A percentile compares a stretch with the other conserved stretches of the same genome.
These are phyloP conservation scores for Tephrocybe rancida DNA, from an alignment of 768 basidiomycete genomes.

Conservation along the genomic window DNA sequence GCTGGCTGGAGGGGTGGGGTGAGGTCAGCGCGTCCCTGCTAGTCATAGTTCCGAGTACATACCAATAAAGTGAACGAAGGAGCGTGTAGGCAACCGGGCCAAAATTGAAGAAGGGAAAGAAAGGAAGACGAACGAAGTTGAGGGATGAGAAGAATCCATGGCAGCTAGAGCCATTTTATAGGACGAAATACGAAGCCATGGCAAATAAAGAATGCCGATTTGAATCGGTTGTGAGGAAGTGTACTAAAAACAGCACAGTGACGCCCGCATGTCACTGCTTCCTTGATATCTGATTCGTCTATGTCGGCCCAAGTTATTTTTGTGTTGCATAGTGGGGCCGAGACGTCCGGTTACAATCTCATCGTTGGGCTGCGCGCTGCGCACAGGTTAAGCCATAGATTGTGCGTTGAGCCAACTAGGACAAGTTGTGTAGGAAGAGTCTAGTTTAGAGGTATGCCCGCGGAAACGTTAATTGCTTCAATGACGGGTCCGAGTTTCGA, in stretches of 20 bases:
- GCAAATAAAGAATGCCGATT: constrained; percentile 5
- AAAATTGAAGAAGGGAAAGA: constrained; percentile 25
- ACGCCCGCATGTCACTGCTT: constrained; percentile 8
- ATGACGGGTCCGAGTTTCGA: too few species aligned
- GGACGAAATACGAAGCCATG: background rate
- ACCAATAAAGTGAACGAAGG: constrained; percentile 22
- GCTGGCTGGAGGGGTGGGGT: background rate
- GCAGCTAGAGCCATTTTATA: constrained; percentile 7
- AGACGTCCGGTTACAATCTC: constrained; percentile 3
- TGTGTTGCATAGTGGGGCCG: background rate
- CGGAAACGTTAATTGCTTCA: too few species aligned
- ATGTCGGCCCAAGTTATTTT: constrained; percentile 5
- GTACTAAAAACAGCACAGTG: background rate
- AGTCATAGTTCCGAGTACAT: constrained; percentile 14
- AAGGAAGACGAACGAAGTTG: constrained; percentile 27
- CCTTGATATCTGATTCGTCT: constrained; percentile 7
- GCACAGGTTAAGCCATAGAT: background rate
- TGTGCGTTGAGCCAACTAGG: background rate
- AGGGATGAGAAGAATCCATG: background rate
- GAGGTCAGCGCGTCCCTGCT: background rate
- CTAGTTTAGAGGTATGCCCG: background rate
- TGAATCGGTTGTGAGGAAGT: background rate
- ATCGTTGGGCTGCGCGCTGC: background rate
- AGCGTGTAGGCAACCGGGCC: constrained; percentile 39
- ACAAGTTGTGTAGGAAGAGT: background rate